Percentiles rank a stretch among this genome's conserved stretches.
Conservation (phyloP, 2,329 filamentous ascomycete genomes). For the Lasiodiplodia sp. region DNA sequence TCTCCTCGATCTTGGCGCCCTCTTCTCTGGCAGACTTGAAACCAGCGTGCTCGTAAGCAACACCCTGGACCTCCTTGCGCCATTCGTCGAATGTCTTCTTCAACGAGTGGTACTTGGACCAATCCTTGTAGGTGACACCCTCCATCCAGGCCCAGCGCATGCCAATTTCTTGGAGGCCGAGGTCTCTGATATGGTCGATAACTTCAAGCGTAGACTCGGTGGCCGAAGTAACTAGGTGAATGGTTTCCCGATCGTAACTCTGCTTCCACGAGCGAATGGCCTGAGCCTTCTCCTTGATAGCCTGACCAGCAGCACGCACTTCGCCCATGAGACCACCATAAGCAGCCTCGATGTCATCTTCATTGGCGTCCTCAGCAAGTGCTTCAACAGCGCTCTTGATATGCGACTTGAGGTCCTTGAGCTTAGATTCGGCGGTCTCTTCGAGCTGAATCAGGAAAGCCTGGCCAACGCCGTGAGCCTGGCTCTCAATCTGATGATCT, state of each 20-base stretch:
- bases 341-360: constrained; percentile 59
- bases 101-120: constrained; percentile 91
- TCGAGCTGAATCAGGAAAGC: constrained; percentile 73
- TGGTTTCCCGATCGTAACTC: constrained; percentile 73
- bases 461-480: constrained; percentile 71
- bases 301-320: constrained; percentile 72
- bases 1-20: constrained; percentile 74
- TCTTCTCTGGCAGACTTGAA: constrained; percentile 72
- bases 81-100: constrained; percentile 84
- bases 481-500: constrained; percentile 69
- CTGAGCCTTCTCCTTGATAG: constrained; percentile 79
- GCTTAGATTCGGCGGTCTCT: constrained; percentile 68
- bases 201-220: constrained; percentile 84
- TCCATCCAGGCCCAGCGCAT: constrained; percentile 97
- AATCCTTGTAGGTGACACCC: constrained; percentile 94
- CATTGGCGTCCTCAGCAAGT: constrained; percentile 65
- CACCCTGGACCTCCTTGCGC: constrained; percentile 79
- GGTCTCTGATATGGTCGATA: constrained; percentile 79
- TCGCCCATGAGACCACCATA: constrained; percentile 60
- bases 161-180: constrained; percentile 88
- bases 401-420: constrained; percentile 69
- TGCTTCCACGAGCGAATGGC: constrained; percentile 79
- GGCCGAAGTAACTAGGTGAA: constrained; percentile 72
- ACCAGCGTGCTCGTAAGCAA: constrained; percentile 76
- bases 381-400: constrained; percentile 64